Conservation (phyloP, 345 rosid species). For the Syzygium grande region DNA sequence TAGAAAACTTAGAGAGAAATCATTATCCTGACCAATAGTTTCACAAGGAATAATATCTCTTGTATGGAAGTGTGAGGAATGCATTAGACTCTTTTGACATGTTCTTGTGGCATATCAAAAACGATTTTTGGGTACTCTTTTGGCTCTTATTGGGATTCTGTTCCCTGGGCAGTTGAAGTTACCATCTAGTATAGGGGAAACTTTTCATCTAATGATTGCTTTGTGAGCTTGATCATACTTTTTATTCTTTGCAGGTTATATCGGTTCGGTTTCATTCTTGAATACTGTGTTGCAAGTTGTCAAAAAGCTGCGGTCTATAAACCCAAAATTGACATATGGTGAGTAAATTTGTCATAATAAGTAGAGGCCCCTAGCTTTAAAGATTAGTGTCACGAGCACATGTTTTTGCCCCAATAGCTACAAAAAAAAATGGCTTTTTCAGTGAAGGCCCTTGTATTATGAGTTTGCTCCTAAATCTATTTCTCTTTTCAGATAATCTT, state of each 20-base stretch:
- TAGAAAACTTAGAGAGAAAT: neutral
- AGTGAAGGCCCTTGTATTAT: neutral
- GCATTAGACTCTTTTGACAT: neutral
- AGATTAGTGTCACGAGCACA: neutral
- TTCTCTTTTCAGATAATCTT: neutral
- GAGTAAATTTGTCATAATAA: constrained; percentile 11
- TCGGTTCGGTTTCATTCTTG: constrained; percentile 95
- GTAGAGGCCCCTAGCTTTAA: neutral
- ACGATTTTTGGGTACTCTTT: neutral
- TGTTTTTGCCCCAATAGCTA: neutral
- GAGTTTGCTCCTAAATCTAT: neutral
- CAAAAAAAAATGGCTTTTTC: neutral
- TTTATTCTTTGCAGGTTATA: constrained; percentile 58
- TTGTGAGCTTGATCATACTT: neutral
- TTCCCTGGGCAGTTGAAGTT: neutral
- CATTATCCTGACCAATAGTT: neutral
- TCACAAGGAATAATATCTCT: neutral
- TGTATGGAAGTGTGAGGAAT: neutral
- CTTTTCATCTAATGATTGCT: neutral
- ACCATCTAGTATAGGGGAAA: neutral
- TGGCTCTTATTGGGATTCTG: neutral
- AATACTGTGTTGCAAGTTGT: constrained; percentile 67
- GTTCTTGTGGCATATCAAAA: neutral
- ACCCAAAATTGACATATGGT: constrained; percentile 87
- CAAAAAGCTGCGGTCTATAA: constrained; percentile 73